Percentiles rank a stretch among this genome's conserved stretches.
Conservation (phyloP, 768 basidiomycete species). For the Phlebiopsis flavidoalba region DNA sequence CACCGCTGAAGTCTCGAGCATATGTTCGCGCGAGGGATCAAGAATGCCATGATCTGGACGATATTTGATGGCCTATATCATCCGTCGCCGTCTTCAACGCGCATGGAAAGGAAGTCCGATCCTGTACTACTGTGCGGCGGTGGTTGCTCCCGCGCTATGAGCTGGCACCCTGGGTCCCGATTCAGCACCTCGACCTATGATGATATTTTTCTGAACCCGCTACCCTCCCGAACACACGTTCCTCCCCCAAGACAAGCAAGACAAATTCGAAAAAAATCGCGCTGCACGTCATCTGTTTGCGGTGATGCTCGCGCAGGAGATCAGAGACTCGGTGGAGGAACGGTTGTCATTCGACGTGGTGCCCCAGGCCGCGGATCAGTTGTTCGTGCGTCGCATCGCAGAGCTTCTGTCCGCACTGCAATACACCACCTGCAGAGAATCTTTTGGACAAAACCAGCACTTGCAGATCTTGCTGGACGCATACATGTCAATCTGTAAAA, state of each 20-base stretch:
- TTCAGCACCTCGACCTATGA: background rate
- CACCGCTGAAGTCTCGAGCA: too few relatives aligned
- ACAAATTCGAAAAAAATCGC: background rate
- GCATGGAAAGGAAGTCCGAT: background rate
- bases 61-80: background rate
- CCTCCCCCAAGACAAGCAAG: background rate
- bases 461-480: background rate
- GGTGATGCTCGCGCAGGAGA: background rate
- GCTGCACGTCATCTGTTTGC: background rate
- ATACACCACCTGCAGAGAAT: background rate
- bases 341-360: background rate
- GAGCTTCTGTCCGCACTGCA: background rate
- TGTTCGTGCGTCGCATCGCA: background rate
- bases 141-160: background rate
- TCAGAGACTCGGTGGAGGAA: background rate
- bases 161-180: background rate
- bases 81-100: background rate
- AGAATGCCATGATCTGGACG: background rate
- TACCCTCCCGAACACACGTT: background rate
- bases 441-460: background rate
- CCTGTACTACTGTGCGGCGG: background rate
- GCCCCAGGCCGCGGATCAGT: background rate
- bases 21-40: background rate
- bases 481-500: background rate
- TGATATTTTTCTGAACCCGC: background rate